phyloP scores from a whole-genome alignment of 2,329 filamentous ascomycete genomes.

The Ceratocystis papillata region DNA sequence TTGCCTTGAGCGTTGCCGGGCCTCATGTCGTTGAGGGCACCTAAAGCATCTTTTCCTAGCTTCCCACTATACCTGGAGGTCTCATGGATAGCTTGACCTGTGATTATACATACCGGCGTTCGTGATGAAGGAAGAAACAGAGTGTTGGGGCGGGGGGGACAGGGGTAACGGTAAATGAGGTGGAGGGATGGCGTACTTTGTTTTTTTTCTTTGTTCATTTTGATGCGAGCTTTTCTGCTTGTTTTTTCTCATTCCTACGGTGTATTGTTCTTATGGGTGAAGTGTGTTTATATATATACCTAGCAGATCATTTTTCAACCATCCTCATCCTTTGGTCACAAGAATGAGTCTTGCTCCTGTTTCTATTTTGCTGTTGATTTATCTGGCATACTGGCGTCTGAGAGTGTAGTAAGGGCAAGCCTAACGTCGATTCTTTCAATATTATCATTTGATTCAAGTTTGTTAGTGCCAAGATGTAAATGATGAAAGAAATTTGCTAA shows the following conservation, averaged over 20 bases:
- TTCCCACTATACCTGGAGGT: no score
- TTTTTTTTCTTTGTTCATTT: not conserved
- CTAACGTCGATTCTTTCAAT: not conserved
- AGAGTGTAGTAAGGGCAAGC: not conserved
- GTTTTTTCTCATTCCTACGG: conserved; percentile 8
- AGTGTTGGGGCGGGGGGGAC: not conserved
- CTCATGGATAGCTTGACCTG: not conserved
- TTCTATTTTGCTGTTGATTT: not conserved
- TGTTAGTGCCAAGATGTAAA: no score
- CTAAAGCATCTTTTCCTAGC: no score
- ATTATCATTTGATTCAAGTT: not conserved
- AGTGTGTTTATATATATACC: conserved; percentile 17
- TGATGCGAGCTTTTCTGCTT: not conserved
- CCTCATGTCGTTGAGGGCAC: no score
- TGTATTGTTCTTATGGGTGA: not conserved
- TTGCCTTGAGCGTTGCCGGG: no score
- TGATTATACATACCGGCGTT: not conserved
- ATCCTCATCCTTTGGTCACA: not conserved
- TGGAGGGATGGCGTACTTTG: not conserved
- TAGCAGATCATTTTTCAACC: conserved; percentile 8
- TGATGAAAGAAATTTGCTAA: no score
- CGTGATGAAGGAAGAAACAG: not conserved
- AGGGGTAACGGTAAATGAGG: not conserved
- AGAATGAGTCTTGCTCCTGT: not conserved
- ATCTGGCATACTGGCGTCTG: not conserved